Base-by-base conservation (phyloP, 331 rosid genomes). In the Malus hybrid region DNA sequence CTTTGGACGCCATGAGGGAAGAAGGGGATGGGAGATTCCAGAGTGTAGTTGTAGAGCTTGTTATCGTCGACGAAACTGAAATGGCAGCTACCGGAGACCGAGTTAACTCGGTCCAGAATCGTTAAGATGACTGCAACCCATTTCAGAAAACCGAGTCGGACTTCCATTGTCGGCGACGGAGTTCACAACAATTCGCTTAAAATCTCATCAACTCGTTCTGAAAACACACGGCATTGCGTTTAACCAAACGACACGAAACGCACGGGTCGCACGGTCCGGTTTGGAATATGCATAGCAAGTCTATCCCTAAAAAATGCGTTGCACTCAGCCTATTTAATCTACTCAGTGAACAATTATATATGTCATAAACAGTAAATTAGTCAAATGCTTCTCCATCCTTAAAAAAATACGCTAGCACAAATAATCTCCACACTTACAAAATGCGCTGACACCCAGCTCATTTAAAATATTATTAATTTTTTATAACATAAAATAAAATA, bases 1-100 rank as follows among this genome's bases (percentile, higher is more conserved):
- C 97, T 94, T 84, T 84, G 93, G 66, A 89, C 63, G 77, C 99
- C 99, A 44, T 90, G 97, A 80, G 97, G 97, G 69, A 79, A 88
- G 75, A 80, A 63, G n/a, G 84, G 88, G 46, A 77, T 70, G 30
- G 97, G 93, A 83, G 96, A 86, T 16, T 88, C 91, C 81, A 90
- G 84, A 64, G 83, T 81, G 75, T 82, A 94, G 85, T 84, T 85
- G 83, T 94, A 94, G 26, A 92, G 87, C 81, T 82, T 90, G 75
- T 83, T 34, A 26, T 75, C 78, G 66, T 81, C 86, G 64, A 42
- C 34, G 63, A 85, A 75, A 50, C 82, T 77, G 88, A 86, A 84
- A 42, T 81, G 83, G 82, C 97, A 94, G 72, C 76, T 18, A 36
- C 86, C 57, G 28, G 77, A 68, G 75, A 77, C 83, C 30, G 81